Evolutionary conservation across 139 green algal genomes (phyloP).

Genomic region (Tetraselmis striata): DNA sequence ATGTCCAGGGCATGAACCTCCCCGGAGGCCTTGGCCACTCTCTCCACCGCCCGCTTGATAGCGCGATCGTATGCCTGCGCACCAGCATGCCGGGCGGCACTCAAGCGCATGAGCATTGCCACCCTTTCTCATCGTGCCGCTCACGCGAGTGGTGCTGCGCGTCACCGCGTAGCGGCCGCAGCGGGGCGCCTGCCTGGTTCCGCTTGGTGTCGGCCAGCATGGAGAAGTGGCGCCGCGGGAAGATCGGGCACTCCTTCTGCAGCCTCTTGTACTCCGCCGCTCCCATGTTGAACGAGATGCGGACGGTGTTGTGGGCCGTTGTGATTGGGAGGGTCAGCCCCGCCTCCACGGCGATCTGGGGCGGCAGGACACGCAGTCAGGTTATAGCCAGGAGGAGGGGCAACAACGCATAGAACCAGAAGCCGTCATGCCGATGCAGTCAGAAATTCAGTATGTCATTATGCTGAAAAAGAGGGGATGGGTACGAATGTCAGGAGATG

Average conservation of each 20-base stretch:
- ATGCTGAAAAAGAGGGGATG: neutral
- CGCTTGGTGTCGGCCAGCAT: slow-evolving; percentile 38
- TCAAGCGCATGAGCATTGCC: neutral
- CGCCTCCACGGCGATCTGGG: slow-evolving; percentile 19
- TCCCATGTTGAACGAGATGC: slow-evolving; percentile 54
- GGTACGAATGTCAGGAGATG: neutral
- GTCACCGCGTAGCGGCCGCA: too few species aligned
- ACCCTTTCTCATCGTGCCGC: too few species aligned
- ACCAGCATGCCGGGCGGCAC: too few species aligned
- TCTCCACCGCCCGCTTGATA: slow-evolving; percentile 34
- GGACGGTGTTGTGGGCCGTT: slow-evolving; percentile 64
- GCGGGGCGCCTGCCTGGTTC: slow-evolving; percentile 30
- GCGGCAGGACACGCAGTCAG: neutral
- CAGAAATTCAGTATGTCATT: too few species aligned
- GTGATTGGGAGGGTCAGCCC: slow-evolving; percentile 43
- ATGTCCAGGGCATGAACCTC: slow-evolving; percentile 40
- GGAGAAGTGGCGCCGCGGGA: slow-evolving; percentile 57
- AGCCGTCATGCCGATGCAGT: too few species aligned
- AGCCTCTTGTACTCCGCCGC: slow-evolving; percentile 55
- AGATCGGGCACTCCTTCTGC: slow-evolving; percentile 42
- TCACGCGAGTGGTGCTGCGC: too few species aligned
- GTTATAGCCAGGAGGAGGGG: neutral
- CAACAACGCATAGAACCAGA: neutral
- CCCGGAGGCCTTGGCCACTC: slow-evolving; percentile 12
- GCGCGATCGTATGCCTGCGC: slow-evolving; percentile 36